These are phyloP conservation scores for Meyerozyma athensensis DNA, from an alignment of 1,139 yeast genomes.

Conservation along the genomic window DNA sequence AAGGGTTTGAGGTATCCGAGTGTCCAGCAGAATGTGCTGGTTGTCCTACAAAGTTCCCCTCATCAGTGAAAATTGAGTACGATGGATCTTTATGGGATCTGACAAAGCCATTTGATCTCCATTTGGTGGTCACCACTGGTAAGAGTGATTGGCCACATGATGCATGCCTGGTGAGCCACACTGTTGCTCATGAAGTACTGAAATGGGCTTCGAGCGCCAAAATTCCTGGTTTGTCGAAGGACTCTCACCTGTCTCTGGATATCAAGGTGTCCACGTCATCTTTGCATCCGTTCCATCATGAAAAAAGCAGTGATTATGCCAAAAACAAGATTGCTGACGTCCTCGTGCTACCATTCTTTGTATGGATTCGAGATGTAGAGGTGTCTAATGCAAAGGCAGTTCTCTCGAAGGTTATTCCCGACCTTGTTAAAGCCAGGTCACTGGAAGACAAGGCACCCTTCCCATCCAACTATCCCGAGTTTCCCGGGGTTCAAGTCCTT, in stretches of 20 bases:
- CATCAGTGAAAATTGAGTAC: constrained; percentile 49
- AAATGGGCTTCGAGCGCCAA: constrained; percentile 38
- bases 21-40: constrained; percentile 47
- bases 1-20: constrained; percentile 39
- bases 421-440: constrained; percentile 24
- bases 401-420: constrained; percentile 43
- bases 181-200: constrained; percentile 48
- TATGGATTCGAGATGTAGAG: constrained; percentile 58
- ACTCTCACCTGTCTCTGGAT: constrained; percentile 17
- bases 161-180: constrained; percentile 51
- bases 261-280: constrained; percentile 54
- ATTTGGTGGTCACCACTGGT: constrained; percentile 77
- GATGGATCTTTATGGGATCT: constrained; percentile 61
- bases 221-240: constrained; percentile 14
- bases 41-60: constrained; percentile 52
- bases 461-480: constrained; percentile 10
- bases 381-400: constrained; percentile 40
- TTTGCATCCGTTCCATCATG: constrained; percentile 33
- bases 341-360: constrained; percentile 70
- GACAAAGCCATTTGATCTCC: constrained; percentile 64
- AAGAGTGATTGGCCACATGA: constrained; percentile 81
- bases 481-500: constrained; percentile 16
- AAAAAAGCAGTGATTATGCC: constrained; percentile 37
- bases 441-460: constrained; percentile 6
- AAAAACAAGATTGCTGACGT: constrained; percentile 49